Evolutionary conservation across 208 protist genomes (phyloP).

Genomic region (Polymyxa betae): DNA sequence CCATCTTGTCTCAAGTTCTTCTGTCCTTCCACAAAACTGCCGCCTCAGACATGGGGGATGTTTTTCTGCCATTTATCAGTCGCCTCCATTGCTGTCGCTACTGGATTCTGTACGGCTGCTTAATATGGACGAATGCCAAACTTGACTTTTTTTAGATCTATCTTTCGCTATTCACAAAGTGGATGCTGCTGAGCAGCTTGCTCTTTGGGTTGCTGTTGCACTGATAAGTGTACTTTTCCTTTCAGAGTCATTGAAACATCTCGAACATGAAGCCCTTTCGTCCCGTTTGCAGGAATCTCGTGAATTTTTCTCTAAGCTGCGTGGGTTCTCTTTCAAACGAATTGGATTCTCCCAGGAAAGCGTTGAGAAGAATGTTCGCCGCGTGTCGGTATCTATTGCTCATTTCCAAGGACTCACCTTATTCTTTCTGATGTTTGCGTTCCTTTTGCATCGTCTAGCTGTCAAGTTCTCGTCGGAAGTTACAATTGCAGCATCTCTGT

Average conservation of each 20-base stretch:
- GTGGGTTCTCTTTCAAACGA: constrained; percentile 22
- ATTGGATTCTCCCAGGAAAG: neutral
- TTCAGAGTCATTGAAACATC: neutral
- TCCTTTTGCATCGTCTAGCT: constrained; percentile 10
- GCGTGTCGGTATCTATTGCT: constrained; percentile 9
- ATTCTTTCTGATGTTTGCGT: constrained; percentile 29
- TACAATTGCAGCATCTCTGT: neutral
- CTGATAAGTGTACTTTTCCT: neutral
- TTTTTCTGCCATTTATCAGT: constrained; percentile 17
- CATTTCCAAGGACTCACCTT: constrained; percentile 38
- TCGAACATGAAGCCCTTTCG: neutral
- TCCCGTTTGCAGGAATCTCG: constrained; percentile 18
- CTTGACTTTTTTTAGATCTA: neutral
- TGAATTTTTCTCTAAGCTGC: constrained; percentile 41
- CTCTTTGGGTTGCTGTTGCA: neutral
- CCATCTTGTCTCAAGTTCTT: neutral
- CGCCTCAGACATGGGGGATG: neutral
- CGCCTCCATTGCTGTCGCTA: constrained; percentile 9
- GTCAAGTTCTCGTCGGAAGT: neutral
- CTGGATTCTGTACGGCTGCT: neutral
- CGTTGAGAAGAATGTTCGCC: constrained; percentile 2
- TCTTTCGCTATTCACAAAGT: constrained; percentile 33
- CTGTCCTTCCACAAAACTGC: neutral
- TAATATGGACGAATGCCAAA: neutral
- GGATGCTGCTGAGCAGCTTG: neutral